These are phyloP conservation scores for Lepraria neglecta DNA, from an alignment of 495 filamentous ascomycete genomes.

Conservation along the genomic window DNA sequence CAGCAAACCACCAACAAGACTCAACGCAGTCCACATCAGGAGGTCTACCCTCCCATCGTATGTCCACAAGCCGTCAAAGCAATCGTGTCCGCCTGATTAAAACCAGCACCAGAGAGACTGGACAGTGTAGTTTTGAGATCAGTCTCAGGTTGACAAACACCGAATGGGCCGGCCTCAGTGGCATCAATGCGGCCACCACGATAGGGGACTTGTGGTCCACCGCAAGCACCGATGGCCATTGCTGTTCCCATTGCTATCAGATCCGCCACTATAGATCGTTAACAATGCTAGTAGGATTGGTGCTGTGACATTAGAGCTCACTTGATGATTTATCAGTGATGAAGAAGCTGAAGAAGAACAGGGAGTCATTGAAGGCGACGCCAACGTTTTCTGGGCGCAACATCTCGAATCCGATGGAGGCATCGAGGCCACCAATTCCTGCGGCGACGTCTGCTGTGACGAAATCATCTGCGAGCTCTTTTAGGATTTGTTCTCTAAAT, in stretches of 20 bases:
- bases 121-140: slow-evolving; percentile 43
- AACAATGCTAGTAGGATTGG: background rate
- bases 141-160: slow-evolving; percentile 55
- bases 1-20: background rate
- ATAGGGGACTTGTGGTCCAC: slow-evolving; percentile 51
- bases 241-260: slow-evolving; percentile 52
- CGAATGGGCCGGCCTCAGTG: slow-evolving; percentile 39
- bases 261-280: slow-evolving; percentile 37
- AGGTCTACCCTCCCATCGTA: slow-evolving; percentile 45
- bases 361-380: slow-evolving; percentile 47
- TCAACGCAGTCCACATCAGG: background rate
- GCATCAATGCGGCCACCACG: slow-evolving; percentile 51
- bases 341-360: slow-evolving; percentile 48
- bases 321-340: slow-evolving; percentile 41
- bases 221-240: slow-evolving; percentile 51
- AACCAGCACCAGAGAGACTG: slow-evolving; percentile 54
- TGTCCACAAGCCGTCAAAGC: slow-evolving; percentile 56
- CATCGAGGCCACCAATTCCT: slow-evolving; percentile 34
- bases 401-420: slow-evolving; percentile 33
- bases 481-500: background rate
- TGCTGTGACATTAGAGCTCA: background rate
- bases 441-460: slow-evolving; percentile 28
- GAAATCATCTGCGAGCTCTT: slow-evolving; percentile 26
- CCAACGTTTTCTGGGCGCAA: slow-evolving; percentile 47
- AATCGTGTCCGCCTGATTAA: slow-evolving; percentile 51